Evolutionary conservation across 306 rosid genomes (phyloP).

Genomic region (Adenanthera pavonina): DNA sequence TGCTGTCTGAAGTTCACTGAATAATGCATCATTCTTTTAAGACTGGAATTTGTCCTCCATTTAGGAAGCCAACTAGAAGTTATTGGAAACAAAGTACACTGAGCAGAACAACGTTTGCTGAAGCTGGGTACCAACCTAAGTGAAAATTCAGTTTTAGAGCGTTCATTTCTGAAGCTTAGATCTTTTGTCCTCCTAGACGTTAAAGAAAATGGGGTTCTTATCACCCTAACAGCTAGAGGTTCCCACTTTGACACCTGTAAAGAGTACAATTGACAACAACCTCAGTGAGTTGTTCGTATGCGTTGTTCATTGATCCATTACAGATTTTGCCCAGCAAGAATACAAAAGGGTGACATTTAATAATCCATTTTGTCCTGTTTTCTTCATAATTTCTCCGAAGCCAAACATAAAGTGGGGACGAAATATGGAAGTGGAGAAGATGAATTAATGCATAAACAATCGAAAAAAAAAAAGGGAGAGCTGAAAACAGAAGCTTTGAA

Average conservation of each 20-base stretch:
- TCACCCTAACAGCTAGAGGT: conserved; percentile 37
- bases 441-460: not conserved
- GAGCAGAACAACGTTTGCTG: conserved; percentile 36
- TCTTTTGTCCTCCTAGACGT: conserved; percentile 15
- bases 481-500: not conserved
- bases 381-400: not conserved
- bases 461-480: conserved; percentile 1
- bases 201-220: conserved; percentile 37
- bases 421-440: not conserved
- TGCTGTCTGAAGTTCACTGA: conserved; percentile 51
- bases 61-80: conserved; percentile 41
- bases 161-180: conserved; percentile 33
- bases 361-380: not conserved
- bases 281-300: not conserved
- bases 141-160: conserved; percentile 42
- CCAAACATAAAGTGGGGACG: conserved; percentile 21
- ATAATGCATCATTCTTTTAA: conserved; percentile 40
- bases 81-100: conserved; percentile 46
- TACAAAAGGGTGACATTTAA: conserved; percentile 17
- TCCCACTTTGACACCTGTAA: conserved; percentile 57
- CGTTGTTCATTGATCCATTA: not conserved
- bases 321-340: not conserved
- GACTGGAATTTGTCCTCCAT: conserved; percentile 45
- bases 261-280: conserved; percentile 21
- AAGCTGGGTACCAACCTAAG: conserved; percentile 38